Base-by-base conservation (phyloP, 2,329 filamentous ascomycete species). In the Phaeophleospora eucalypticola region DNA sequence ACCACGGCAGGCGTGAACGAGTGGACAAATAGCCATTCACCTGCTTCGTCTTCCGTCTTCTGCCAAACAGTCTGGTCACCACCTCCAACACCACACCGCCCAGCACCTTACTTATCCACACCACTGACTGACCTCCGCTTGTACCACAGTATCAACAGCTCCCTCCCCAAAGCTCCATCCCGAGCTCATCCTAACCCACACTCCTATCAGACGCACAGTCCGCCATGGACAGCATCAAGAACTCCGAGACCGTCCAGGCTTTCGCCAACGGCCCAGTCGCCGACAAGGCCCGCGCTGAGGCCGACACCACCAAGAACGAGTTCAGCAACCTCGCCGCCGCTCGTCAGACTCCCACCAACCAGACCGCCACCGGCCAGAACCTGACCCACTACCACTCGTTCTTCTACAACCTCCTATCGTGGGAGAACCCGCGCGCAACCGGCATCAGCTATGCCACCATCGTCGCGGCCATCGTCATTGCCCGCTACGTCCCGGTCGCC, bases 321-420 rank as follows among this genome's bases (percentile, higher is more conserved):
- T 77, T 82, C 62, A 72, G 71, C 56, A 78, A 80, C 54, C 70
- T 83, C 50, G 78, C 77, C 52, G 72, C 73, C 60, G 68, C 77
- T 46, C 75, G 75, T 51, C 70, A 71, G 39, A 73, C 71, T 19
- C 78, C 79, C 17, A 71, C 75, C 36, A 70, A 74, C 57, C 75
- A 74, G 53, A 75, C 80, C 51, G 75, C 75, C 44, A 82, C 77
- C 56, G 79, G 79, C 54, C 81, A 83, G 65, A 74, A 78, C 53
- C 68, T 84, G 65, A 84, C 81, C 45, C 79, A 81, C 67, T 84
- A 83, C 68, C 81, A 84, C 67, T 83, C 80, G 58, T 71, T 82
- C 69, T 77, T 84, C 68, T 83, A 84, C 68, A 80, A 78, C 58
- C 72, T 84, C 39, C 65, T 84, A 59, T 83, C 79, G 71, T 84